Base-by-base conservation (phyloP, 257 asterid genomes). In the Striga asiatica region DNA sequence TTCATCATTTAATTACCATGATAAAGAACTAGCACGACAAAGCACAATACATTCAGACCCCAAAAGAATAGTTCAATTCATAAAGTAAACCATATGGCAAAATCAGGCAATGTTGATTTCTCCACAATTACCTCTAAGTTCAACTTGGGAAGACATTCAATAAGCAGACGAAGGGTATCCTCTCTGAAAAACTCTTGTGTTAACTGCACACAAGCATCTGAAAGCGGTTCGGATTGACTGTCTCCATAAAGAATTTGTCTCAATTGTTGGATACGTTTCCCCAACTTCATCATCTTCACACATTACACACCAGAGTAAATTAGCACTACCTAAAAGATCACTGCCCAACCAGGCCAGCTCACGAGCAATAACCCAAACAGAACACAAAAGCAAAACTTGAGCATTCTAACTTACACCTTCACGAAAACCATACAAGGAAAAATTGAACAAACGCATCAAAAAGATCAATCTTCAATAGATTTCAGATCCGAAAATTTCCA, bases 111-210 rank as follows among this genome's bases (percentile, higher is more conserved):
- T 17, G 21, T 17, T 46, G 29, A 60, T 51, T 18, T 25, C 17
- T 31, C 6, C 52, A 55, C 39, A 66, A 55, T 58, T 76, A 84
- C 97, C 94, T 85, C 97, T 45, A 88, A 68, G 58, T 53, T 75
- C 69, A 88, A 69, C 73, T 78, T 78, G 21, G 97, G 97, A 54
- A 88, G 94, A 67, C 89, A 85, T 39, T 43, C 47, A 42, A 88
- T 85, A 41, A 88, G 37, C 19, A 82, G 73, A n/a, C 97, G 86
- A 23, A 85, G 74, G 6, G 94, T 80, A 66, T 88, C 78, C 76
- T 88, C 97, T 60, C 64, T 81, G 66, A 88, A 85, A 74, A 88
- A 82, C 77, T 88, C 97, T 61, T 77, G 89, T 0, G 97, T 88
- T 76, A 88, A 66, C 66, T 81, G 97, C 22, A 80, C 66, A 65